Base-by-base conservation (phyloP, 225 moss, liverwort and hornwort species). In the Anthoceros angustus region DNA sequence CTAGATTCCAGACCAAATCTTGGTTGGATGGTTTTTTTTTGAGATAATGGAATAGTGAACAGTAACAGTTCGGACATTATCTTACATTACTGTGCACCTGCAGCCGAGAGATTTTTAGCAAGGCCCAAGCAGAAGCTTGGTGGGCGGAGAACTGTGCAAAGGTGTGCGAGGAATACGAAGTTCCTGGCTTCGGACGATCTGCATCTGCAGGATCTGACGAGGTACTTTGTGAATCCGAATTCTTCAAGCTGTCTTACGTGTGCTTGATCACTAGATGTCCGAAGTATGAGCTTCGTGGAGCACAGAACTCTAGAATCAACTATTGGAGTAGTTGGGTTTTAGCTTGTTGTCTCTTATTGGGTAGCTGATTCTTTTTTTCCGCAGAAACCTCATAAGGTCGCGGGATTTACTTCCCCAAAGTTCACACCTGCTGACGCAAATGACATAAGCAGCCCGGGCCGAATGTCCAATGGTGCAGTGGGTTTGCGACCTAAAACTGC, bases 41-140 rank as follows among this genome's bases (percentile, higher is more conserved):
- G n/a, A n/a, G n/a, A n/a, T n/a, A n/a, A n/a, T n/a, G n/a, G n/a
- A n/a, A n/a, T n/a, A n/a, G n/a, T n/a, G n/a, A n/a, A n/a, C n/a
- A n/a, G n/a, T n/a, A n/a, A n/a, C n/a, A n/a, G n/a, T n/a, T n/a
- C n/a, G n/a, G n/a, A n/a, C n/a, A n/a, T n/a, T n/a, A n/a, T n/a
- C n/a, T 14, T 50, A 6, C 48, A 43, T 12, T 12, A 43, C 70
- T 70, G 42, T 39, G 63, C 50, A 20, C 43, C 48, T 81, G 69
- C 77, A 84, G 84, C 50, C 79, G 81, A 63, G 84, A 81, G 63
- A 81, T 84, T 64, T 84, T 84, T 61, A 84, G 79, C 75, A 84
- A 84, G 45, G 75, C 74, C 43, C 81, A 84, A 77, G 84, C 84
- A 55, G 84, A 84, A 62, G 39, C 71, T 9, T 84, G 84, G 84